These are phyloP conservation scores for Cladosporium austrohemisphaericum DNA, from an alignment of 2,329 filamentous ascomycete genomes.

Conservation along the genomic window DNA sequence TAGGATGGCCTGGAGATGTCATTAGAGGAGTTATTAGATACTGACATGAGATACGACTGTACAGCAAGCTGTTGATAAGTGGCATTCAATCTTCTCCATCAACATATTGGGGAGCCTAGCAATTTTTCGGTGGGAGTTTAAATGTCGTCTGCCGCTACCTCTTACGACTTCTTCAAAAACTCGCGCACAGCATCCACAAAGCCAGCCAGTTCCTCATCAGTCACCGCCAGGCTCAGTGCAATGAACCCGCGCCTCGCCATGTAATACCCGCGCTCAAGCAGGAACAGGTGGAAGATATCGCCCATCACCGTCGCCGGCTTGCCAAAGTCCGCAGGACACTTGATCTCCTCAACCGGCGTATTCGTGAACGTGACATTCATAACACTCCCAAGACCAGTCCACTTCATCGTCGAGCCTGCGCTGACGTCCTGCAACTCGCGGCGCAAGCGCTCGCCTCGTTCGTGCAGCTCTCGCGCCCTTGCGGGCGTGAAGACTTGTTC, in stretches of 20 bases:
- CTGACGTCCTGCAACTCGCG: constrained; percentile 27
- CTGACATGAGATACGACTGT: too few relatives aligned
- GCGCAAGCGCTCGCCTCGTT: constrained; percentile 32
- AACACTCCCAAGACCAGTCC: constrained; percentile 37
- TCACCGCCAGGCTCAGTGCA: constrained; percentile 35
- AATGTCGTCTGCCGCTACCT: too few relatives aligned
- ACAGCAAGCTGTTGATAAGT: too few relatives aligned
- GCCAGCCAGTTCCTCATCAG: constrained; percentile 32
- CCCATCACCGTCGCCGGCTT: constrained; percentile 30
- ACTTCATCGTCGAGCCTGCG: constrained; percentile 34
- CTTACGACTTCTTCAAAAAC: constrained; percentile 6
- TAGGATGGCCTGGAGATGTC: too few relatives aligned
- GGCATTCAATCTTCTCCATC: too few relatives aligned
- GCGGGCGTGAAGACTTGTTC: constrained; percentile 36
- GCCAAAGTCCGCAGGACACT: constrained; percentile 19
- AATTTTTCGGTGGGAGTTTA: too few relatives aligned
- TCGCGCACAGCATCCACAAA: constrained; percentile 24
- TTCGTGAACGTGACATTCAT: constrained; percentile 37
- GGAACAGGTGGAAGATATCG: constrained; percentile 36
- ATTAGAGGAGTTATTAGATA: too few relatives aligned
- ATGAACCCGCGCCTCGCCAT: constrained; percentile 35
- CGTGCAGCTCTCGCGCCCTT: constrained; percentile 29
- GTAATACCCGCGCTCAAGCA: constrained; percentile 38
- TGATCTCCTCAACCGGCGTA: constrained; percentile 26
- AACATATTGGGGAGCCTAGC: too few relatives aligned